Evolutionary conservation across 2,329 filamentous ascomycete species (phyloP).

Genomic region (Hymenoscyphus occultus): DNA sequence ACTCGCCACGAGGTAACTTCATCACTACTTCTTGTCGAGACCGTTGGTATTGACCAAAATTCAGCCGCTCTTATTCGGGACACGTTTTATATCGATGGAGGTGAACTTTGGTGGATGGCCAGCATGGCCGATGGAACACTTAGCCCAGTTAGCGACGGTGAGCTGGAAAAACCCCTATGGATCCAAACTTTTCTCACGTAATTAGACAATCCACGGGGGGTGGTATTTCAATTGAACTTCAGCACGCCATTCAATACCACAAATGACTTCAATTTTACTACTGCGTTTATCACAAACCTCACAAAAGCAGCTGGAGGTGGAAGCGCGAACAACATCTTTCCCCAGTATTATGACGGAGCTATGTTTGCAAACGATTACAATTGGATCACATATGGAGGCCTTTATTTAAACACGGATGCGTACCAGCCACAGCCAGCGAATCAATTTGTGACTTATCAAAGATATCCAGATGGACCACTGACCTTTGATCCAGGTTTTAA

Average conservation of each 20-base stretch:
- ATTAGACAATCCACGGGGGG: slow-evolving; percentile 50
- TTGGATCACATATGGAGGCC: slow-evolving; percentile 63
- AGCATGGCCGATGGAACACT: slow-evolving; percentile 46
- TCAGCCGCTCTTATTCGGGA: slow-evolving; percentile 58
- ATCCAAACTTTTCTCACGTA: slow-evolving; percentile 12
- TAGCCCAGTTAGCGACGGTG: slow-evolving; percentile 42
- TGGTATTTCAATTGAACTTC: slow-evolving; percentile 58
- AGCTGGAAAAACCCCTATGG: slow-evolving; percentile 23
- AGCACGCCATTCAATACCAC: slow-evolving; percentile 52
- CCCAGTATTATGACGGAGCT: slow-evolving; percentile 59
- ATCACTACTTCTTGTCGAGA: slow-evolving; percentile 16
- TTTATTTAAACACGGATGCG: slow-evolving; percentile 39
- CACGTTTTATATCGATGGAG: slow-evolving; percentile 64
- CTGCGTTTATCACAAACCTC: slow-evolving; percentile 46
- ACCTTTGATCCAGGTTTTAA: slow-evolving; percentile 44
- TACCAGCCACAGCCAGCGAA: slow-evolving; percentile 43
- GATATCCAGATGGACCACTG: slow-evolving; percentile 49
- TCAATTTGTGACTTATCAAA: slow-evolving; percentile 49
- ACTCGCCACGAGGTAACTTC: slow-evolving; percentile 39
- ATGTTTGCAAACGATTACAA: slow-evolving; percentile 64
- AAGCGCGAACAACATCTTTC: slow-evolving; percentile 49
- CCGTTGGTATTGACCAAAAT: slow-evolving; percentile 1
- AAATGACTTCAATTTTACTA: slow-evolving; percentile 48
- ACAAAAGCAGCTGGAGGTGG: slow-evolving; percentile 45
- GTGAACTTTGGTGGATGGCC: slow-evolving; percentile 51